Evolutionary conservation across 345 rosid species (phyloP), one percentile per base, ranked within the genome.

Genomic region (Moringa oleifera): DNA sequence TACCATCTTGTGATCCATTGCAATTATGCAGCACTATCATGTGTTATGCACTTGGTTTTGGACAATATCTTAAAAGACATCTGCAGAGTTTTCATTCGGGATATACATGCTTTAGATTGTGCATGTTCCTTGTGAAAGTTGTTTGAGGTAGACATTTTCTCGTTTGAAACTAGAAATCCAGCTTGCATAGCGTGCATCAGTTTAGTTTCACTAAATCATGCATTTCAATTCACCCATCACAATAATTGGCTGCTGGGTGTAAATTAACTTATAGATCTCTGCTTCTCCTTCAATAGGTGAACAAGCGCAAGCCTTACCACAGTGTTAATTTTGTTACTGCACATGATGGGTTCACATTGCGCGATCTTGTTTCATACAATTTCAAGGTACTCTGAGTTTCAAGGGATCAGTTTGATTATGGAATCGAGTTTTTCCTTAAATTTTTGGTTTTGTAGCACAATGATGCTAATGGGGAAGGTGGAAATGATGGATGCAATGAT

Each of bases 381-480:
- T 68, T 63, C 51, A 90, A 89, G 98, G 97, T 88, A 83, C 20
- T 65, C 64, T 49, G 20, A 64, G 53, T 47, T 78, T 53, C n/a
- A 15, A 1, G 31, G 18, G 19, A 68, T 59, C 54, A 21, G 51
- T 71, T 66, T 67, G 2, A 18, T 47, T 62, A 41, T 18, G 23
- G 36, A 56, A 58, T 51, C 61, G 53, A 46, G 51, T 51, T 8
- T 45, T 57, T 66, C 49, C 21, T 25, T 12, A 37, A 11, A 20
- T 25, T 68, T n/a, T 66, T 58, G 55, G 19, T 78, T 67, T 67
- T 72, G 19, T 86, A 93, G 97, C 97, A 93, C 74, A 93, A 93
- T 70, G 94, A 93, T 33, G 98, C 91, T 55, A 93, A 93, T 78
- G 98, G 98, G 63, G 98, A 93, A 81, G 87, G 88, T 49, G 98